phyloP scores from a whole-genome alignment of 331 rosid genomes.

The Pyracantha coccinea region DNA sequence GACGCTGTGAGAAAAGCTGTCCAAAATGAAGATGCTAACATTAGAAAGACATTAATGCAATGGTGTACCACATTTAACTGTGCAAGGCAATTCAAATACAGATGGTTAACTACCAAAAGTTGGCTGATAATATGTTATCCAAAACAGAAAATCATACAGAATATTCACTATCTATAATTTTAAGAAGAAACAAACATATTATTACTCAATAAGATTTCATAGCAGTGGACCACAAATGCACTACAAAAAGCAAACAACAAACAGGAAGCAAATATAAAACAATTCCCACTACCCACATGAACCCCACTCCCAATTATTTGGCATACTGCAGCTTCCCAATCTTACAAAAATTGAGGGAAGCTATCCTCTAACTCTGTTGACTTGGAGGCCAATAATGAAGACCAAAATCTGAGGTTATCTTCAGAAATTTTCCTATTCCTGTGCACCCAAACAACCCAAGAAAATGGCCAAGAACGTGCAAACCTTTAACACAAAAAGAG shows the following conservation, averaged over 20 bases:
- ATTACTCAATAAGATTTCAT: neutral
- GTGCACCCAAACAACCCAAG: neutral
- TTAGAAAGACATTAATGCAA: constrained; percentile 8
- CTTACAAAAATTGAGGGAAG: neutral
- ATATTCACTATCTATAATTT: neutral
- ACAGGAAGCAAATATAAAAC: neutral
- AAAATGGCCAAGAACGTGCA: neutral
- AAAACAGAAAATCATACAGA: neutral
- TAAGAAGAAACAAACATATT: neutral
- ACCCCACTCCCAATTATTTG: neutral
- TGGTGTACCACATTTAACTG: neutral
- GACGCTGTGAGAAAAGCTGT: constrained; percentile 56
- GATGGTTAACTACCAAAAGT: neutral
- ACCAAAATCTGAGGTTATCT: neutral
- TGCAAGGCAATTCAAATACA: neutral
- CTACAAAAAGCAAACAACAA: neutral
- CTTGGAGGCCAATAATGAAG: neutral
- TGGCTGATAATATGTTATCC: neutral
- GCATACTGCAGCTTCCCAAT: neutral
- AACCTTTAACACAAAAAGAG: neutral
- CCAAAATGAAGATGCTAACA: constrained; percentile 14
- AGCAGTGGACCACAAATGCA: neutral
- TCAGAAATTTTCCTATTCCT: neutral
- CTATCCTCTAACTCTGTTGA: neutral
- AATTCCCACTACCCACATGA: neutral